phyloP scores from a whole-genome alignment of 192 early-diverging fungal species.

The Coemansia erecta region DNA sequence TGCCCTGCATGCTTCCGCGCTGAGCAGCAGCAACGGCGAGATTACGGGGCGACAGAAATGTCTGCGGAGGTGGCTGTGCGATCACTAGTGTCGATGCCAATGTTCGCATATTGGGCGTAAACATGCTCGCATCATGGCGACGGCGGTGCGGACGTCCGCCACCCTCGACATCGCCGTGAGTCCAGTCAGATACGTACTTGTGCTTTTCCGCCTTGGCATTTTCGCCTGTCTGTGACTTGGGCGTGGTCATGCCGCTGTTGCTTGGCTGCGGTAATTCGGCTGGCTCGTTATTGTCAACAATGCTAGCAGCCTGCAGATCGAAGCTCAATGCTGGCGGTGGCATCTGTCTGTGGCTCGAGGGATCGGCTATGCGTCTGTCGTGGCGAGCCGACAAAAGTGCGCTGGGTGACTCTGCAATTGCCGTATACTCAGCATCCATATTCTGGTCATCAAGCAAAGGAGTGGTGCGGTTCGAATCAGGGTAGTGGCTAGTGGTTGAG shows the following conservation, averaged over 20 bases:
- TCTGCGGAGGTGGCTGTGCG: conserved; percentile 38
- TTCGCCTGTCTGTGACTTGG: too few relatives aligned
- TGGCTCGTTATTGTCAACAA: background rate
- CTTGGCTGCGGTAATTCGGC: background rate
- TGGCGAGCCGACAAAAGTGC: conserved; percentile 38
- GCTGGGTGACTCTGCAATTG: conserved; percentile 25
- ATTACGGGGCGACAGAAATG: conserved; percentile 40
- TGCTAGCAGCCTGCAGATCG: background rate
- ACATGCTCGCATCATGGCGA: conserved; percentile 21
- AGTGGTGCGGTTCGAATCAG: background rate
- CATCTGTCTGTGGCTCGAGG: conserved; percentile 5
- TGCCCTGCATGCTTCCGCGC: conserved; percentile 16
- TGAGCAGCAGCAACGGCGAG: conserved; percentile 31
- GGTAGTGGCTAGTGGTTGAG: too few relatives aligned
- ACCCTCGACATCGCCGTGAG: conserved; percentile 37
- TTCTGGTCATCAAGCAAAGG: conserved; percentile 12
- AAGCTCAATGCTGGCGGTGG: conserved; percentile 21
- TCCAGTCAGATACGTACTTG: conserved; percentile 30
- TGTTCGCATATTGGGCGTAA: conserved; percentile 13
- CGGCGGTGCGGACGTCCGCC: conserved; percentile 45
- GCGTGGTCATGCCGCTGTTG: conserved; percentile 27
- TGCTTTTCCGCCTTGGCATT: too few relatives aligned
- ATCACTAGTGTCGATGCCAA: too few relatives aligned
- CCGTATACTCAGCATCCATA: conserved; percentile 31
- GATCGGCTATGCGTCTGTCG: conserved; percentile 18